phyloP scores from a whole-genome alignment of 2,329 filamentous ascomycete genomes.

The Cordyceps cateniannulata region DNA sequence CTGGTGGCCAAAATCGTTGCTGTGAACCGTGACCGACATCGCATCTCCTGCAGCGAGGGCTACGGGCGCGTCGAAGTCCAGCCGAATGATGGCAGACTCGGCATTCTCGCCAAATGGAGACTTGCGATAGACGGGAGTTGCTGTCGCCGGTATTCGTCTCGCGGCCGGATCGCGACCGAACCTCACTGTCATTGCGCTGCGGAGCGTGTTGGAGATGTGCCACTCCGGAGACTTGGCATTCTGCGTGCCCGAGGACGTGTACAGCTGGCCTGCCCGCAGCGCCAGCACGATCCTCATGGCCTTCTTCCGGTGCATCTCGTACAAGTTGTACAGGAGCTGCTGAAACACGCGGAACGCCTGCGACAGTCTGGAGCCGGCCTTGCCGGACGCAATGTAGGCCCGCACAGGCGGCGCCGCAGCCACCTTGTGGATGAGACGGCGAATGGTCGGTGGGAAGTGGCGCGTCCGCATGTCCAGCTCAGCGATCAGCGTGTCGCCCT shows the following conservation, averaged over 20 bases:
- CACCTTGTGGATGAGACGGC: neutral
- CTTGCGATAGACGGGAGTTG: neutral
- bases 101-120: no score
- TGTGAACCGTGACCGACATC: neutral
- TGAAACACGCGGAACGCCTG: neutral
- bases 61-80: neutral
- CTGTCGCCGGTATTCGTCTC: neutral
- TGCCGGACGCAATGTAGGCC: neutral
- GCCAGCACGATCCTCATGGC: neutral
- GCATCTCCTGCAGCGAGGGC: neutral
- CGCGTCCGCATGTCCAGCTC: constrained; percentile 1
- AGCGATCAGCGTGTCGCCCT: neutral
- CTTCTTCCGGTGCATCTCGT: constrained; percentile 6
- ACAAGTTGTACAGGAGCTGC: neutral
- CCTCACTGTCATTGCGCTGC: neutral
- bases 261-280: neutral
- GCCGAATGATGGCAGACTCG: neutral
- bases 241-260: constrained; percentile 1
- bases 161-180: neutral
- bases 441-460: neutral
- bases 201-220: neutral
- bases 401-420: neutral
- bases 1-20: neutral
- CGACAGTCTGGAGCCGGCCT: neutral
- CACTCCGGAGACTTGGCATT: neutral